Base-by-base conservation (phyloP, 768 basidiomycete species). In the Paxillus ammoniavirescens region DNA sequence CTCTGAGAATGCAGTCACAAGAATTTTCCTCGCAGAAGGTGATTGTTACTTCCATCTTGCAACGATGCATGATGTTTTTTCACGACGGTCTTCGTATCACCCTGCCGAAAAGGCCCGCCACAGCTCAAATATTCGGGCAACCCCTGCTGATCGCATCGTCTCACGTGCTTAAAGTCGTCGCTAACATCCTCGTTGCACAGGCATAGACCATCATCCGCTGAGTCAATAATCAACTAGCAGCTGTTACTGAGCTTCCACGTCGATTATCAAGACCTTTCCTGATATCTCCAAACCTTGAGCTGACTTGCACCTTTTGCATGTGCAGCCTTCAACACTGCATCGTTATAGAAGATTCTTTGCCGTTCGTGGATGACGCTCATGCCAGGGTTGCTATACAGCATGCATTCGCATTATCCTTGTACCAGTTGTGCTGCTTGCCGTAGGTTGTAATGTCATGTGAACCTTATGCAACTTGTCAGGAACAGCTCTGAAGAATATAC, bases 11-110 rank as follows among this genome's bases (percentile, higher is more conserved):
- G 15, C 4, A 33, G 18, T 10, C 31, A 2, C 9, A 9, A 17
- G 6, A 8, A 12, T 8, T 13, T 12, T 8, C 4, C 18, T 8
- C n/a, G 18, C 15, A 17, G 5, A 12, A 62, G 61, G 65, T 66
- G 23, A 52, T 28, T 57, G 40, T 13, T 5, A 8, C 5, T n/a
- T 47, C 5, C 0, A 0, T 21, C 17, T 14, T 37, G 46, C 9
- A 33, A 17, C 47, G 9, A 37, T 41, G 5, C 7, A 53, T 60
- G 65, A 65, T 66, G 68, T 33, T 53, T 30, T 43, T 52, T 58
- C 87, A 91, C 89, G 89, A 91, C 89, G 89, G 89, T 91, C 89
- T 91, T 89, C 89, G 89, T 91, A 91, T 63, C 52, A 69, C 60
- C 53, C 72, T 90, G 87, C 85, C 89, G 89, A 91, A 91, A 88